Base-by-base conservation (phyloP, 176 grass and related monocot genomes). In the Juncus inflexus region DNA sequence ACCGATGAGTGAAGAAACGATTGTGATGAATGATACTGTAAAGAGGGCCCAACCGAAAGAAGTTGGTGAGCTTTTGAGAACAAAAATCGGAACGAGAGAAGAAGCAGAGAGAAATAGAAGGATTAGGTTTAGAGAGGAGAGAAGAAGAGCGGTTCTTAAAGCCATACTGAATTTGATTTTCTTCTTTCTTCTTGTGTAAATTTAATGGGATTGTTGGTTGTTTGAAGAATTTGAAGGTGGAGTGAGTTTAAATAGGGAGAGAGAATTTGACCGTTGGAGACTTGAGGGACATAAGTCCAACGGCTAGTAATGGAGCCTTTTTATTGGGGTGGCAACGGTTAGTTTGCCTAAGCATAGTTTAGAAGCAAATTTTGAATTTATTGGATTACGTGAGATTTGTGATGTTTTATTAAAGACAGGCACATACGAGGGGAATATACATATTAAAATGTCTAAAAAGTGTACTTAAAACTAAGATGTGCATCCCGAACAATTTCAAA, bases 31-130 rank as follows among this genome's bases (percentile, higher is more conserved):
- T 60, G 83, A 86, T 36, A 85, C 81, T 12, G 79, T 67, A 81
- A 77, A 43, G 72, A 94, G 84, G 71, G 67, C 82, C 81, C 89
- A 87, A 70, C 81, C 89, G 12, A 88, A 85, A 50, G 81, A 80
- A 62, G 84, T 88, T 3, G 79, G 81, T 0, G 54, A 58, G 35
- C 54, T 74, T 12, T 77, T 77, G 58, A 94, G 74, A 6, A 94
- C 81, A 62, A 94, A 63, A 74, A 85, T 67, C 2, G 65, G 82
- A 28, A 54, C 76, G 49, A 85, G 60, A 37, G 82, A 80, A 12
- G 81, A 58, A 2, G 60, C 58, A 14, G 81, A 62, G 60, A 83
- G 82, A 58, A 75, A 64, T 52, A 86, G 61, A 54, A 95, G 85
- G 55, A 68, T 57, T 58, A 83, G 19, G 63, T 85, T 89, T 77